Evolutionary conservation across 1,139 yeast species (phyloP).

Genomic region (Lodderomyces margitis): DNA sequence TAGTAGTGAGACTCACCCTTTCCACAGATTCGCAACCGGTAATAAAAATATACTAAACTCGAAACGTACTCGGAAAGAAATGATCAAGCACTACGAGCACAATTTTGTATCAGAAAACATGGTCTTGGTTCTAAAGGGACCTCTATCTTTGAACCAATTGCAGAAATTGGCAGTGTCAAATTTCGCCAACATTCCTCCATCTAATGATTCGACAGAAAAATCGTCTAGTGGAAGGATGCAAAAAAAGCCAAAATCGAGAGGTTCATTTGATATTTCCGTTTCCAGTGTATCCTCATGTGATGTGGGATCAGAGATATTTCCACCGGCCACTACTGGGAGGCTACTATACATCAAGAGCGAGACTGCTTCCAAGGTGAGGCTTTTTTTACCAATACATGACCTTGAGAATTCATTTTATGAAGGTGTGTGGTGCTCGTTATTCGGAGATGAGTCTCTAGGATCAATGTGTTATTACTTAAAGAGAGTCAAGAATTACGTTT

Average conservation of each 20-base stretch:
- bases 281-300: slow-evolving; percentile 26
- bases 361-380: slow-evolving; percentile 22
- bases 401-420: slow-evolving; percentile 23
- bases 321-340: neutral
- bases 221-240: neutral
- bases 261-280: neutral
- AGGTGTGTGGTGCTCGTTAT: slow-evolving; percentile 51
- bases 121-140: slow-evolving; percentile 59
- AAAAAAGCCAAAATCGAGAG: neutral
- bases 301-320: slow-evolving; percentile 4
- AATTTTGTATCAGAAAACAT: slow-evolving; percentile 41
- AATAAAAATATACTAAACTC: slow-evolving; percentile 25
- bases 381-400: slow-evolving; percentile 35
- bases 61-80: slow-evolving; percentile 20
- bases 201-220: neutral
- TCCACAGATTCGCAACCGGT: slow-evolving; percentile 49
- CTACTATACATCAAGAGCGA: slow-evolving; percentile 14
- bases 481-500: slow-evolving; percentile 19
- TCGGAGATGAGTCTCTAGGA: slow-evolving; percentile 58
- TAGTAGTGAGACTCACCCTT: slow-evolving; percentile 42
- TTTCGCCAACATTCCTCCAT: slow-evolving; percentile 29
- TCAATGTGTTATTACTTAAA: slow-evolving; percentile 40
- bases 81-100: slow-evolving; percentile 24
- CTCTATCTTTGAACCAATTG: slow-evolving; percentile 57
- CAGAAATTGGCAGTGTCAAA: slow-evolving; percentile 47